Evolutionary conservation across 768 basidiomycete genomes (phyloP).

Genomic region (Collybia sordida): DNA sequence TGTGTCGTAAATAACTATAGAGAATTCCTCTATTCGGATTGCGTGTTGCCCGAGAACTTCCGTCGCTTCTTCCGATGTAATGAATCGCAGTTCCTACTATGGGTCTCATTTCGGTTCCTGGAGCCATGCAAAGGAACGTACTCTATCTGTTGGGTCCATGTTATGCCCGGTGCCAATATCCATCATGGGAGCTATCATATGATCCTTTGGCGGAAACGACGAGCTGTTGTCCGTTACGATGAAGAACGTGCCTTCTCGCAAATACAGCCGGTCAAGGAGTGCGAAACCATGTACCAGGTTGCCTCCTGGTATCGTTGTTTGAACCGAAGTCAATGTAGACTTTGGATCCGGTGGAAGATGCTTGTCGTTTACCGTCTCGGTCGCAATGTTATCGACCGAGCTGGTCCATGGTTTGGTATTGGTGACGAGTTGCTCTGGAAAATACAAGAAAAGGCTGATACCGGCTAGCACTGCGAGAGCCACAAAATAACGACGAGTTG

Average conservation of each 20-base stretch:
- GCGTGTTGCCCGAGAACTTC: slow-evolving; percentile 15
- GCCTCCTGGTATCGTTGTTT: slow-evolving; percentile 26
- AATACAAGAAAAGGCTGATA: too few relatives aligned
- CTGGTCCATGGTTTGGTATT: too few relatives aligned
- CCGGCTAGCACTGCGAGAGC: too few relatives aligned
- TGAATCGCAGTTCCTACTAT: slow-evolving; percentile 17
- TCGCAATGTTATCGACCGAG: too few relatives aligned
- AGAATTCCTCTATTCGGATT: slow-evolving; percentile 13
- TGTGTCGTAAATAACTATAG: slow-evolving; percentile 19
- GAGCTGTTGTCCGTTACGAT: slow-evolving; percentile 47
- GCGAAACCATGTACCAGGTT: slow-evolving; percentile 68
- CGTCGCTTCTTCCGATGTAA: slow-evolving; percentile 12
- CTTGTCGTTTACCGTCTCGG: too few relatives aligned
- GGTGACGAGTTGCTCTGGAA: too few relatives aligned
- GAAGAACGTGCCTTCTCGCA: slow-evolving; percentile 73
- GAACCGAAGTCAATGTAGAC: slow-evolving; percentile 5
- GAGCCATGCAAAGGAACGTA: slow-evolving; percentile 1
- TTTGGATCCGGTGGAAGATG: too few relatives aligned
- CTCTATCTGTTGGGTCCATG: slow-evolving; percentile 29
- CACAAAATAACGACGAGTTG: too few relatives aligned
- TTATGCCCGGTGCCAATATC: slow-evolving; percentile 18
- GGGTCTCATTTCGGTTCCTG: not conserved
- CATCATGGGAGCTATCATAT: slow-evolving; percentile 37
- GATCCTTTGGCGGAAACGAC: slow-evolving; percentile 42
- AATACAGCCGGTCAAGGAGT: slow-evolving; percentile 70